Base-by-base conservation (phyloP, 352 stramenopile species). In the Phytopythium chamaehyphon region DNA sequence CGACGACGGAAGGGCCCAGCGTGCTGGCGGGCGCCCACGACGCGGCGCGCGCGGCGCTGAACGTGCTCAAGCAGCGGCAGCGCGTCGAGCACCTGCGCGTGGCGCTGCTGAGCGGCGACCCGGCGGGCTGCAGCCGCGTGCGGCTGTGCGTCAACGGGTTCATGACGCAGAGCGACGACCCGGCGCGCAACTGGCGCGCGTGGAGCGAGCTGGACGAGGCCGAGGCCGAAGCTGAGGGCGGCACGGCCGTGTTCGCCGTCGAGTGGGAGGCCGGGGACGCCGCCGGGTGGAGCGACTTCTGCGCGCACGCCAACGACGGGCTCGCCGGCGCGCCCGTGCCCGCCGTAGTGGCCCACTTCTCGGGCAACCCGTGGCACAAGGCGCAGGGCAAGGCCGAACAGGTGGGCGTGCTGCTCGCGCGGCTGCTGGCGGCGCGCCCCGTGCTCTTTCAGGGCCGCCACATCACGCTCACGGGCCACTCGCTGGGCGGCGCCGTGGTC, bases 121-220 rank as follows among this genome's bases (percentile, higher is more conserved):
- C 81, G 47, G 54, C 64, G 24, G 68, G 52, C 14, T 73, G 69
- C 39, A 69, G 71, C 22, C 79, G 88, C 53, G 67, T 92, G 18
- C 47, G 91, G 54, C 66, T 94, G 39, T 90, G 81, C 49, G 76
- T 94, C 59, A 94, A 91, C 48, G 83, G 83, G 16, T 94, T 94
- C 57, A 94, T 94, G 83, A 92, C 83, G 23, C 79, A 92, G 31
- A 72, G 76, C 45, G 65, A 74, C 19, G 81, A 90, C 48, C 79
- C 81, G 33, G 67, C 52, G 18, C 57, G 43, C 40, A 91, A 91
- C 51, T 94, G 83, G 83, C 55, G 56, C 9, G 59, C 54, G 7
- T 90, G 79, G 80, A 72, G 56, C 31, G 40, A 61, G n/a, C n/a
- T n/a, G n/a, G n/a, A n/a, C 16, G 54, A 52, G 10, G 51, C 70